These are phyloP conservation scores for Pleurotus eryngii DNA, from an alignment of 768 basidiomycete genomes.

Conservation along the genomic window DNA sequence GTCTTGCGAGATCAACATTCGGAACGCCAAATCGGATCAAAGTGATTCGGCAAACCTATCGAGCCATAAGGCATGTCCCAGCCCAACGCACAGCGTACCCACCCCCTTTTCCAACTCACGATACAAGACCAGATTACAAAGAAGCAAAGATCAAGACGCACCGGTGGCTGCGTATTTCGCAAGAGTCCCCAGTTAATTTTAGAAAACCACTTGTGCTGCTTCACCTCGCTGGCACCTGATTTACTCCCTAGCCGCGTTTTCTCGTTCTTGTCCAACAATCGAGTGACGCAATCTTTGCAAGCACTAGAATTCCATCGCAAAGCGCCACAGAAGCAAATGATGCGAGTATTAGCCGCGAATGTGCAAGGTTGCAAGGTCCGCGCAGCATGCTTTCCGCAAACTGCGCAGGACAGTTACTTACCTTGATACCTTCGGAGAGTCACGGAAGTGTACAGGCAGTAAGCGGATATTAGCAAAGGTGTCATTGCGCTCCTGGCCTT, in stretches of 20 bases:
- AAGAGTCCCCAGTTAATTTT: conserved; percentile 97
- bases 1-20: background rate
- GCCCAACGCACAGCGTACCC: conserved; percentile 6
- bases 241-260: conserved; percentile 82
- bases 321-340: conserved; percentile 10
- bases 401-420: conserved; percentile 37
- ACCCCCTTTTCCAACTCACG: conserved; percentile 6
- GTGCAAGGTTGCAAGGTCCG: too few relatives aligned
- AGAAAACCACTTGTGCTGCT: conserved; percentile 97
- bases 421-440: conserved; percentile 75
- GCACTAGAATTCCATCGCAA: conserved; percentile 46
- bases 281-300: conserved; percentile 83
- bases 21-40: conserved; percentile 1
- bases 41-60: conserved; percentile 3
- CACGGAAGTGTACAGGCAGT: conserved; percentile 82
- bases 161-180: conserved; percentile 89
- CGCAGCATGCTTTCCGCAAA: conserved; percentile 13
- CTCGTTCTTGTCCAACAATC: conserved; percentile 92
- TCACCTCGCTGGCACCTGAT: conserved; percentile 97
- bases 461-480: conserved; percentile 96
- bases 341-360: conserved; percentile 20
- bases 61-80: conserved; percentile 4
- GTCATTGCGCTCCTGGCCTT: conserved; percentile 89
- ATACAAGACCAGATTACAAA: conserved; percentile 9
- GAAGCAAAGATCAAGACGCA: conserved; percentile 36